Conservation (phyloP, 768 basidiomycete species). For the Filobasidium floriforme region DNA sequence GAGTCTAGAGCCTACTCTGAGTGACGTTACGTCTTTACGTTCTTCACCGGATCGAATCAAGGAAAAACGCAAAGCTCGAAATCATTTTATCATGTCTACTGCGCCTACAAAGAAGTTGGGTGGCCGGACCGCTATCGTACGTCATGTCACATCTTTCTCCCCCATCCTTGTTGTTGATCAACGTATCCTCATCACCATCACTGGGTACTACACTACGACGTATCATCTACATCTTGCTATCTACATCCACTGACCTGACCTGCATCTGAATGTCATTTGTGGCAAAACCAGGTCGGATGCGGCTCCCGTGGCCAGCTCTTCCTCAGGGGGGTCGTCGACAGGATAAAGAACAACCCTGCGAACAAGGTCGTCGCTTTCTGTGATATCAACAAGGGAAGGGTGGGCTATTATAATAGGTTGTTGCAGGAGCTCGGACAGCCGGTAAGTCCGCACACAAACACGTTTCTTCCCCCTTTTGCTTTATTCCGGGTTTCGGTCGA, state of each 20-base stretch:
- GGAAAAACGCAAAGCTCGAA: too few relatives aligned
- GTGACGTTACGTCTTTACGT: too few relatives aligned
- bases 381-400: constrained; percentile 51
- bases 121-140: constrained; percentile 20
- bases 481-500: neutral
- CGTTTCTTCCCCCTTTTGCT: constrained; percentile 14
- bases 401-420: constrained; percentile 50
- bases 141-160: constrained; percentile 3
- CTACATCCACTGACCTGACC: neutral
- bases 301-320: constrained; percentile 50
- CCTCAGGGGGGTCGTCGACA: constrained; percentile 50
- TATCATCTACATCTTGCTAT: too few relatives aligned
- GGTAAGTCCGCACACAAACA: constrained; percentile 26
- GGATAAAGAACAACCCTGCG: constrained; percentile 39
- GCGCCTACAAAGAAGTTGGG: constrained; percentile 15
- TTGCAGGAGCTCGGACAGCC: constrained; percentile 47
- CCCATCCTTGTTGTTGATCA: too few relatives aligned
- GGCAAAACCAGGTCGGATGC: constrained; percentile 43
- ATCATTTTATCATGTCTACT: neutral
- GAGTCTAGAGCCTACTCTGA: too few relatives aligned
- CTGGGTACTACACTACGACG: too few relatives aligned
- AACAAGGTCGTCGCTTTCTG: constrained; percentile 50
- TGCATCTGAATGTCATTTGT: too few relatives aligned
- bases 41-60: too few relatives aligned
- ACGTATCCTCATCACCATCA: too few relatives aligned